Base-by-base conservation (phyloP, 768 basidiomycete genomes). In the Leccinum aurantiacum region DNA sequence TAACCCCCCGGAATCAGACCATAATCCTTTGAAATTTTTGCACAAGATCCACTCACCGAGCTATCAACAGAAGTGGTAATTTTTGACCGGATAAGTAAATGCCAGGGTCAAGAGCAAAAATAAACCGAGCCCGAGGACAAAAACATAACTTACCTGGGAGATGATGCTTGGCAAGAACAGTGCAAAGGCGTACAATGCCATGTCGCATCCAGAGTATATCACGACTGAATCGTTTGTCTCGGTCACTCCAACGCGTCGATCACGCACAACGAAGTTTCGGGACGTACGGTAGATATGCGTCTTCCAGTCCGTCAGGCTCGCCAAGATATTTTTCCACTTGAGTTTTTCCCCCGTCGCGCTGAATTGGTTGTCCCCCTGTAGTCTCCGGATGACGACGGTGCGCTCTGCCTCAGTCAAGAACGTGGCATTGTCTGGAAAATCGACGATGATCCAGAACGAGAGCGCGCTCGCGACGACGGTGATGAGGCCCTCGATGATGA, bases 131-230 rank as follows among this genome's bases (percentile, higher is more conserved):
- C 15, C n/a, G 49, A 33, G 9, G 24, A 29, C 29, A 29, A 31
- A 13, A 8, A 17, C 9, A 0, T 44, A n/a, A 44, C 19, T 44
- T 62, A 87, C 85, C 74, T 87, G 76, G 59, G 82, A 86, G 70
- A 91, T 91, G 68, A 92, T 91, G 41, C 84, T 88, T 0, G 90
- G 90, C 56, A 90, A 75, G 78, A 93, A 93, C 49, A 91, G 73
- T n/a, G 89, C 79, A 72, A 91, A 90, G 0, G 90, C 88, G 63
- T 91, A 92, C 49, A 92, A 72, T 0, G 90, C 88, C 73, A 80
- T 86, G 68, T 85, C 86, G 49, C 72, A 73, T 13, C 85, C 85
- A 62, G 71, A 73, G 63, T 86, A 87, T 17, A 84, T 67, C 5
- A 85, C 47, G 78, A 87, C 87, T 87, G 48, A 22, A 33, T 33